phyloP scores from a whole-genome alignment of 139 green algal genomes.

The Volvox africanus region DNA sequence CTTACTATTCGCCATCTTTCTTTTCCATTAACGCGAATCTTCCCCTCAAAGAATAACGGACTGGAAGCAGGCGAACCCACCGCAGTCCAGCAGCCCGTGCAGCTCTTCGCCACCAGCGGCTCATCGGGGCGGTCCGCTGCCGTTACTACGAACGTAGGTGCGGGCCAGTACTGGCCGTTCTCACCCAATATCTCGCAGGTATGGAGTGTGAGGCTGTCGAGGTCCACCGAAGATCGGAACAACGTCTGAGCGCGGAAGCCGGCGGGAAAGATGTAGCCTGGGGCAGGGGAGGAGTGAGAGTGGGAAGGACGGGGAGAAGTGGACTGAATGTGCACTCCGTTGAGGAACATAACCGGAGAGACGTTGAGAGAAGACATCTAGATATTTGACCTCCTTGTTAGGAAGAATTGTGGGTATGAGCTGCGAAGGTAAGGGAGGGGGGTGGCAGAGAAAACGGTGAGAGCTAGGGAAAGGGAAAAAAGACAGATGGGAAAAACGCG shows the following conservation, averaged over 20 bases:
- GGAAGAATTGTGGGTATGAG: neutral
- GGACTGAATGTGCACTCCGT: neutral
- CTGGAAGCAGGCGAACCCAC: slow-evolving; percentile 52
- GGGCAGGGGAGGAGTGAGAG: neutral
- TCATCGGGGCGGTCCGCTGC: slow-evolving; percentile 88
- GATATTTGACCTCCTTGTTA: neutral
- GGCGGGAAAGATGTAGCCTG: slow-evolving; percentile 94
- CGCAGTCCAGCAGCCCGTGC: slow-evolving; percentile 91
- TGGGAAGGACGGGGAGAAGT: neutral
- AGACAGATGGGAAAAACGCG: no score
- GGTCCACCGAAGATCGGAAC: slow-evolving; percentile 79
- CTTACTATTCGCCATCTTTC: no score
- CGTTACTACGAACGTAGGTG: slow-evolving; percentile 84
- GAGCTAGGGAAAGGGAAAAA: no score
- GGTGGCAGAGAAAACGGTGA: no score
- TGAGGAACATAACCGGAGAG: neutral
- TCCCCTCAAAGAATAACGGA: no score
- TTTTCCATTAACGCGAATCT: no score
- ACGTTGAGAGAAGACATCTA: neutral
- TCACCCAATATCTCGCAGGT: slow-evolving; percentile 86
- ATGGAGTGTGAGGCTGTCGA: slow-evolving; percentile 78
- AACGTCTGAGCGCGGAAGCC: slow-evolving; percentile 84
- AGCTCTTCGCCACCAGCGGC: slow-evolving; percentile 84
- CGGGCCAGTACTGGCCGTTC: slow-evolving; percentile 78
- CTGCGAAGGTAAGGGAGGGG: neutral